phyloP scores from a whole-genome alignment of 2,329 filamentous ascomycete species.

The Phyllosticta citrichinensis region DNA sequence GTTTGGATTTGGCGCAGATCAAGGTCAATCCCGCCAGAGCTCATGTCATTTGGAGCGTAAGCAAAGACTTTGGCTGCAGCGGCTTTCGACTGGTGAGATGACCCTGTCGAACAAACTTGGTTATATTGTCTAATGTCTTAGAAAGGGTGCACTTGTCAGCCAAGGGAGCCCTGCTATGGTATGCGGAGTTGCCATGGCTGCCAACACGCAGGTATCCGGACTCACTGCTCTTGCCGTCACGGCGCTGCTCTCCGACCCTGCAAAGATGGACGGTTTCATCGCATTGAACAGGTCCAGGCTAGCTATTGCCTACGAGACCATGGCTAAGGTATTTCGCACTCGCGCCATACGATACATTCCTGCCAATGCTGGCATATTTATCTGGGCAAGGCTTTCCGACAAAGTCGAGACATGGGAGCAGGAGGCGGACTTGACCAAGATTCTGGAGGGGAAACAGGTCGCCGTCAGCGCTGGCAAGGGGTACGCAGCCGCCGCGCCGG shows the following conservation, averaged over 20 bases:
- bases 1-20: constrained; percentile 12
- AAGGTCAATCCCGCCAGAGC: constrained; percentile 15
- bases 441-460: constrained; percentile 16
- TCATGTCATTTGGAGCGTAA: constrained; percentile 24
- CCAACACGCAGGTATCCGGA: constrained; percentile 16
- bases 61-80: constrained; percentile 26
- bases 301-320: constrained; percentile 14
- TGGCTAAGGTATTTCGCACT: constrained; percentile 18
- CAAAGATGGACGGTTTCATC: constrained; percentile 14
- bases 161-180: constrained; percentile 16
- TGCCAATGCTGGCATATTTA: constrained; percentile 16
- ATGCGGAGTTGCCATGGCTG: constrained; percentile 13
- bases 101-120: too few species aligned
- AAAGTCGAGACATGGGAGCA: constrained; percentile 18
- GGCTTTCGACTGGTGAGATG: constrained; percentile 19
- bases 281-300: constrained; percentile 17
- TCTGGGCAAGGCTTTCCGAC: constrained; percentile 17
- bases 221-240: constrained; percentile 16
- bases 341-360: constrained; percentile 18
- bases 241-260: constrained; percentile 16
- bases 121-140: too few species aligned
- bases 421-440: constrained; percentile 14
- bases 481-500: constrained; percentile 16
- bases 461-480: constrained; percentile 15
- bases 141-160: constrained; percentile 8